Base-by-base conservation (phyloP, 768 basidiomycete genomes). In the Floccularia luteovirens region DNA sequence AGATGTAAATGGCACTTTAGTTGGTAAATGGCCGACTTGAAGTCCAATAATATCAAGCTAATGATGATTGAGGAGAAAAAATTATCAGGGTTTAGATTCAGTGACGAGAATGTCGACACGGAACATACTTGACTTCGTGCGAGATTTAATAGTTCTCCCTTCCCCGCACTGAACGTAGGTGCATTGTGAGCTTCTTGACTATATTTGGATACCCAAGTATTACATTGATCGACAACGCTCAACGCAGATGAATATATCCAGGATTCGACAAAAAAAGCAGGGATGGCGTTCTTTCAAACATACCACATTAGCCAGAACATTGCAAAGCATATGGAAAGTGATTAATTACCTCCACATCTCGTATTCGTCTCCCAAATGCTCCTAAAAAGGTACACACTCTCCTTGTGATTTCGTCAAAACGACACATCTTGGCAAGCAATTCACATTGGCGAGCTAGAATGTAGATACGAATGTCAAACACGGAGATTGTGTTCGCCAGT, bases 181-280 rank as follows among this genome's bases (percentile, higher is more conserved):
- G 76, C 55, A 7, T 67, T 54, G 2, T 65, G 41, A 2, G 70
- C 65, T 36, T 82, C 72, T 33, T 79, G 55, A 17, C 68, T 63
- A 43, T 67, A 60, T 1, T 58, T 47, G n/a, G 62, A 56, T 8
- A 73, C 70, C 88, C 90, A 92, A 2, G 61, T 58, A 46, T 88
- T 82, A 50, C 83, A 88, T 48, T 82, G 80, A 10, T 89, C 81
- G 20, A 91, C 77, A 31, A 84, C 79, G 46, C 82, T 89, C 31
- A 93, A 67, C 14, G 90, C 81, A 0, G 92, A 90, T 13, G 87
- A 90, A 60, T 90, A 97, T 24, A 76, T 83, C 96, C 96, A 99
- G 0, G 88, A 83, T 55, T 96, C 89, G 24, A 96, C 68, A 55
- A 94, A 96, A 52, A 82, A 76, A 13, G 66, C 63, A 0, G 84